Base-by-base conservation (phyloP, 805 yeast genomes). In the Diddensiella transvaalensis region DNA sequence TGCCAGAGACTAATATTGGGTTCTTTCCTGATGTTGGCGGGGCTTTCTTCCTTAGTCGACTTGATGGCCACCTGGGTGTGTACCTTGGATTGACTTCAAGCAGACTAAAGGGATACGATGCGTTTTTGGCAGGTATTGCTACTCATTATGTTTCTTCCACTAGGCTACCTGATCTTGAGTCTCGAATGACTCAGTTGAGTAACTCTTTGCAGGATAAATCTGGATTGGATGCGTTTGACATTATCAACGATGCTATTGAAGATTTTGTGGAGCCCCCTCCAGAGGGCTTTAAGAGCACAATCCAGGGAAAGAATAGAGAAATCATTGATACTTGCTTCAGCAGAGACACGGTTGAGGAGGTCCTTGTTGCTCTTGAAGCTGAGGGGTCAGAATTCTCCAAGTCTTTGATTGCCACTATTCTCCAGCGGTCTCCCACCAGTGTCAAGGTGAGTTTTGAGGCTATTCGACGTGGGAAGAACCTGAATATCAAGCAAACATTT, bases 1-100 rank as follows among this genome's bases (percentile, higher is more conserved):
- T 93, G 99, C 98, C 99, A 5, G 98, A 93, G 69, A 85, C 95
- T 75, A 89, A 87, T 61, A 93, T 93, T 65, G 99, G 99, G 1
- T 87, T 88, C 67, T 86, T 87, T 69, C 95, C 96, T 18, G 99
- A 93, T 66, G 98, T 93, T 10, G 99, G 97, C 39, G 83, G 95
- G 32, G 80, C 95, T 8, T 91, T 87, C 69, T 90, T 89, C 68
- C 72, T 93, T 58, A 89, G 96, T 29, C 79, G 85, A 54, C 68
- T 88, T 51, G 89, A 87, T 59, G 87, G 87, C 45, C 80, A 87
- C 57, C 70, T 90, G 51, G 97, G 98, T 42, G 78, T 83, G 64
- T 93, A 85, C 67, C 69, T 87, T 54, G 93, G 96, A 23, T 70
- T 90, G 57, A 90, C 98, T 1, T 96, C 96, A 42, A 85, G 83